phyloP scores from a whole-genome alignment of 1,139 yeast genomes.

The Pichiaceae sp. region DNA sequence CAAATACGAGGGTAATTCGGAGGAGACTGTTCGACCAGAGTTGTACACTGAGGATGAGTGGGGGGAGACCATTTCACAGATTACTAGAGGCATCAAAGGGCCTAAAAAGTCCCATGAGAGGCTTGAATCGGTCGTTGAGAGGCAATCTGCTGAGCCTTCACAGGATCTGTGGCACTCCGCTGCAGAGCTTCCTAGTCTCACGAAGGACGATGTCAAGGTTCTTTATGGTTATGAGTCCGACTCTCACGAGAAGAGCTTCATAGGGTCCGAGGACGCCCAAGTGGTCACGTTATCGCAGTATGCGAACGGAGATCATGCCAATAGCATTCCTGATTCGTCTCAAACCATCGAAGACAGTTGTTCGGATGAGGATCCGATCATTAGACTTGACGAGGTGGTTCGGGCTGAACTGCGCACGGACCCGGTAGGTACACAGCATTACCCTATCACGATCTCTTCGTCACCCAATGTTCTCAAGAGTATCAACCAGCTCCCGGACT shows the following conservation, averaged over 20 bases:
- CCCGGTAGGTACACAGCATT: conserved; percentile 9
- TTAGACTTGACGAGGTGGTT: not conserved
- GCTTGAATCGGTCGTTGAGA: not conserved
- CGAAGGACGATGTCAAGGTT: conserved; percentile 4
- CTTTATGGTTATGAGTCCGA: conserved; percentile 1
- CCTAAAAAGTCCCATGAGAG: not conserved
- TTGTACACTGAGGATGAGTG: conserved; percentile 17
- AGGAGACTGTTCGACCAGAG: not conserved
- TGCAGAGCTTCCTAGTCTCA: conserved; percentile 1
- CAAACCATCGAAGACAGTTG: not conserved
- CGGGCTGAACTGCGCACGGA: not conserved
- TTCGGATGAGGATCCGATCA: conserved; percentile 2
- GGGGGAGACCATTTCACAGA: conserved; percentile 11
- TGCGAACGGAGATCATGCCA: not conserved
- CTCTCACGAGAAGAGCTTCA: not conserved
- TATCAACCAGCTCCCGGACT: conserved; percentile 8
- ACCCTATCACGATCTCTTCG: conserved; percentile 9
- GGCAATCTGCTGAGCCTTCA: not conserved
- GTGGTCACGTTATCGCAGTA: not conserved
- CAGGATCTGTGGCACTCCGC: not conserved
- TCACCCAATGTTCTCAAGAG: conserved; percentile 4
- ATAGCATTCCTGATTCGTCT: not conserved
- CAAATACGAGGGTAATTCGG: conserved; percentile 15
- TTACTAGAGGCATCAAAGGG: conserved; percentile 11
- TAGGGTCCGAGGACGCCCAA: not conserved